These are phyloP conservation scores for Kurtzmaniella quercitrusa DNA, from an alignment of 1,139 yeast genomes.

Conservation along the genomic window DNA sequence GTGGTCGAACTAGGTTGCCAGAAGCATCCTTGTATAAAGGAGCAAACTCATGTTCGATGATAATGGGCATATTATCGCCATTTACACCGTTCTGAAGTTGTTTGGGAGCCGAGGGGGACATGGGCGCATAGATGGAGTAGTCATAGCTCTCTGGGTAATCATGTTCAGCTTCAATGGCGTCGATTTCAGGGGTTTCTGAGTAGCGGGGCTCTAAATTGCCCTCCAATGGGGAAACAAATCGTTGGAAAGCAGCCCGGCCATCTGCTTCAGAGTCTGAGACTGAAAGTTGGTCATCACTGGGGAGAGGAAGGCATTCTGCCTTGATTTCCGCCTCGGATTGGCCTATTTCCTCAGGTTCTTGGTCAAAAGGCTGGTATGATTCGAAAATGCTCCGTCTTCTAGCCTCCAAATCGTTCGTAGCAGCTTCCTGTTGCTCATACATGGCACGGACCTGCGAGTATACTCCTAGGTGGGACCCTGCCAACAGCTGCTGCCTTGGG, in stretches of 20 bases:
- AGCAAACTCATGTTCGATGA: constrained; percentile 27
- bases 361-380: not conserved
- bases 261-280: not conserved
- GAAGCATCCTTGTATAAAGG: constrained; percentile 32
- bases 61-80: constrained; percentile 1
- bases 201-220: not conserved
- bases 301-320: too few relatives aligned
- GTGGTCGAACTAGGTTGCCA: constrained; percentile 42
- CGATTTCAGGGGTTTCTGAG: not conserved
- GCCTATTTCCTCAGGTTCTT: not conserved
- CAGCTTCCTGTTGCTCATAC: not conserved
- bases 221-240: not conserved
- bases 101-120: not conserved
- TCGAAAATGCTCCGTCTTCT: not conserved
- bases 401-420: constrained; percentile 1
- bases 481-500: not conserved
- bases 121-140: not conserved
- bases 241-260: not conserved
- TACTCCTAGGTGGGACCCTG: not conserved
- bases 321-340: too few relatives aligned
- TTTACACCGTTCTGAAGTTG: not conserved
- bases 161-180: not conserved
- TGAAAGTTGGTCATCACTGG: too few relatives aligned
- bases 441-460: not conserved
- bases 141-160: not conserved